A percentile compares a stretch with the other conserved stretches of the same genome.
Conservation (phyloP, 2,329 filamentous ascomycete genomes). For the Cercospora zeina region DNA sequence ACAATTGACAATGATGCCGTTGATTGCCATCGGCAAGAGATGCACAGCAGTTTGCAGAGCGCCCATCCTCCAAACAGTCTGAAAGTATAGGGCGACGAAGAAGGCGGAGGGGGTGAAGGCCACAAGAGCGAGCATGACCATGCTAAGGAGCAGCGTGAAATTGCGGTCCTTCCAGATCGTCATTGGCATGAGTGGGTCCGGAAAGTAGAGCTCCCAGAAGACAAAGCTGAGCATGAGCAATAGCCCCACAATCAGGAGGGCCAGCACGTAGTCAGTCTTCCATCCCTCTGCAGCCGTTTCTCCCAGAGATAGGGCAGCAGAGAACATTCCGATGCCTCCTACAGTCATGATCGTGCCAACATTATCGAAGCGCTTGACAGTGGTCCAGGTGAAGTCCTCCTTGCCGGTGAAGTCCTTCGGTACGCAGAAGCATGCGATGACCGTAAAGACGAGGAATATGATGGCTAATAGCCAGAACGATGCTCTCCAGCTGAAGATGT, state of each 20-base stretch:
- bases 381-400: constrained; percentile 48
- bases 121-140: constrained; percentile 62
- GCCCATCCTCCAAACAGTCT: constrained; percentile 54
- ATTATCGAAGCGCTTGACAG: constrained; percentile 60
- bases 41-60: constrained; percentile 62
- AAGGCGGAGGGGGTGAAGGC: constrained; percentile 51
- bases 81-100: constrained; percentile 64
- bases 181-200: constrained; percentile 54
- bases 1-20: constrained; percentile 63
- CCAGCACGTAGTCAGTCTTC: constrained; percentile 62
- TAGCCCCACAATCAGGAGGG: constrained; percentile 61
- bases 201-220: constrained; percentile 60
- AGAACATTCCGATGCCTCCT: constrained; percentile 65
- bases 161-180: constrained; percentile 62
- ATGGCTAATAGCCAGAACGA: constrained; percentile 63
- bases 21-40: constrained; percentile 65
- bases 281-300: constrained; percentile 62
- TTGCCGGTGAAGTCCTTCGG: constrained; percentile 56
- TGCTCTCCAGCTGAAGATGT: constrained; percentile 64
- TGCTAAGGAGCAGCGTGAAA: constrained; percentile 62
- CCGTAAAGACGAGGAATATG: constrained; percentile 61
- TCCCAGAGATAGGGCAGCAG: constrained; percentile 58
- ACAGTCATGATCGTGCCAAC: constrained; percentile 62
- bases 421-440: constrained; percentile 62
- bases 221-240: constrained; percentile 59